Evolutionary conservation across 192 early-diverging fungal genomes (phyloP), one percentile per base, ranked within the genome.

Genomic region (Nowakowskiella sp.): DNA sequence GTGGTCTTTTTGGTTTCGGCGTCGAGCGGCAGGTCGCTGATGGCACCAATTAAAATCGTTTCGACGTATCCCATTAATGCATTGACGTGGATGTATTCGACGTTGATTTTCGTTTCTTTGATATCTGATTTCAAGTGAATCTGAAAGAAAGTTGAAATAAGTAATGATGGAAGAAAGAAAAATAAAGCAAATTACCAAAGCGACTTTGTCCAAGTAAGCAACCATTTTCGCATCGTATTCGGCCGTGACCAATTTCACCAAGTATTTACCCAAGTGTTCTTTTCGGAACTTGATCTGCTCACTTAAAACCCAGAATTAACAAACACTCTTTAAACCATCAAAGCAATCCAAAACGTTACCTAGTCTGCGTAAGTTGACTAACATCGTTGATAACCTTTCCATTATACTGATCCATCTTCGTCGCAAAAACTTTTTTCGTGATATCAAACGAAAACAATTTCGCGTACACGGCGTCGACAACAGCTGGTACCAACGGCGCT

Each of bases 251-350:
- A 90, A 71, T 53, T 81, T 84, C 51, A 71, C 73, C 36, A 90
- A 71, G 60, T 90, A 90, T 45, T 78, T 78, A 23, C 60, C 60
- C 46, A 86, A 60, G 67, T 83, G 79, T 43, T 81, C 78, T 53
- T 88, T 90, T 51, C 87, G 72, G 72, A 89, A 89, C 50, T 80
- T 84, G 64, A 88, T 86, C 29, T 83, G 81, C 16, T 82, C 83
- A 26, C 77, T n/a, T n/a, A n/a, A n/a, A n/a, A n/a, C n/a, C n/a
- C n/a, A n/a, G n/a, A n/a, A n/a, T n/a, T n/a, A n/a, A n/a, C n/a
- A n/a, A n/a, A n/a, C n/a, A n/a, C n/a, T n/a, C n/a, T n/a, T n/a
- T n/a, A n/a, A n/a, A n/a, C n/a, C n/a, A n/a, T n/a, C n/a, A n/a
- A n/a, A n/a, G n/a, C n/a, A n/a, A n/a, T n/a, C n/a, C n/a, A n/a